These are phyloP conservation scores for Ehretia macrophylla DNA, from an alignment of 257 asterid species.

Conservation along the genomic window DNA sequence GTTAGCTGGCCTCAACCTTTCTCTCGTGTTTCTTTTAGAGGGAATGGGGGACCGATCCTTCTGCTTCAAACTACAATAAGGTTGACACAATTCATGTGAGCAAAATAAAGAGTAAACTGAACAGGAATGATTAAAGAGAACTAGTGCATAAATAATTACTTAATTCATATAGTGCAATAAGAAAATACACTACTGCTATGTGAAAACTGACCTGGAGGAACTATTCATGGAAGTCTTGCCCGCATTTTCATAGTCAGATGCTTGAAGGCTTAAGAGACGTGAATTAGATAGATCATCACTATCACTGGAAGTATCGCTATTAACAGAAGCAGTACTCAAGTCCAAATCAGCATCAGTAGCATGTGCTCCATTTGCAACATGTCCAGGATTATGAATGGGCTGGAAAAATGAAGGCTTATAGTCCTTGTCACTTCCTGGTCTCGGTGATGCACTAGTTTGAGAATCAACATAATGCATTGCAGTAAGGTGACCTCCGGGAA, in stretches of 20 bases:
- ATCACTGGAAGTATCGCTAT: conserved; percentile 76
- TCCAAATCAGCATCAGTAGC: conserved; percentile 67
- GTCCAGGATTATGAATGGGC: conserved; percentile 76
- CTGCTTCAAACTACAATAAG: conserved; percentile 10
- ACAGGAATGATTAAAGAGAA: too few species aligned
- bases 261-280: conserved; percentile 68
- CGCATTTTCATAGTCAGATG: conserved; percentile 70
- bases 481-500: conserved; percentile 54
- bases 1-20: neutral
- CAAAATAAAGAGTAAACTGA: too few species aligned
- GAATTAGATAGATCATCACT: conserved; percentile 79
- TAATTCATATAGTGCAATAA: too few species aligned
- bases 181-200: too few species aligned
- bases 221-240: conserved; percentile 33
- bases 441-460: conserved; percentile 51
- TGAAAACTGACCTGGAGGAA: conserved; percentile 78
- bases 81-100: too few species aligned
- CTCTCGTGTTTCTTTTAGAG: neutral
- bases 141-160: too few species aligned
- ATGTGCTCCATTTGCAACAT: conserved; percentile 63
- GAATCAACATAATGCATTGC: conserved; percentile 53
- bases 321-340: conserved; percentile 58
- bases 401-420: conserved; percentile 67
- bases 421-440: conserved; percentile 52
- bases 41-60: neutral